Conservation (phyloP, 1,284 basidiomycete species). For the Leccinum brunneo-olivaceum region DNA sequence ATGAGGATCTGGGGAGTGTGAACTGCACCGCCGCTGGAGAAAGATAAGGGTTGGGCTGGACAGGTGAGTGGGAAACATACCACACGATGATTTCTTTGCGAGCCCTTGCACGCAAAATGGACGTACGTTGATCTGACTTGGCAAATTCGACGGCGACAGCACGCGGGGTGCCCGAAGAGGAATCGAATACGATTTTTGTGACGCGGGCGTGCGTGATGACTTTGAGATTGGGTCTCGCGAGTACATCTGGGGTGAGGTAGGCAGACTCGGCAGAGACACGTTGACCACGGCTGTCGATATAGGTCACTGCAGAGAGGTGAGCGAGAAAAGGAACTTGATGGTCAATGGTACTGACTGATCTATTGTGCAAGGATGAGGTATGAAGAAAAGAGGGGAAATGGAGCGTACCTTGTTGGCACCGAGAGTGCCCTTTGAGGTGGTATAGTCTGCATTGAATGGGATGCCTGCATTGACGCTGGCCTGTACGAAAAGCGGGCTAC, state of each 20-base stretch:
- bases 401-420: slow-evolving; percentile 25
- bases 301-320: slow-evolving; percentile 46
- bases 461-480: slow-evolving; percentile 26
- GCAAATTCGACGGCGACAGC: slow-evolving; percentile 60
- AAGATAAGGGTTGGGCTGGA: background rate
- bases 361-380: slow-evolving; percentile 10
- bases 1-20: slow-evolving; percentile 67
- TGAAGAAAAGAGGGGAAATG: background rate
- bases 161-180: slow-evolving; percentile 33
- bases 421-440: slow-evolving; percentile 26
- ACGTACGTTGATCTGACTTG: slow-evolving; percentile 9
- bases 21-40: slow-evolving; percentile 51
- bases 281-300: slow-evolving; percentile 41
- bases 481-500: slow-evolving; percentile 21
- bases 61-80: slow-evolving; percentile 29
- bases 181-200: slow-evolving; percentile 55
- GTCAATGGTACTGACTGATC: slow-evolving; percentile 31
- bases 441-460: slow-evolving; percentile 29
- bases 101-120: slow-evolving; percentile 39
- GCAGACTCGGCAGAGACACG: slow-evolving; percentile 59
- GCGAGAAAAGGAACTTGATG: background rate
- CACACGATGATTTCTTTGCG: slow-evolving; percentile 58
- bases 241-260: slow-evolving; percentile 57
- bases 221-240: slow-evolving; percentile 55
- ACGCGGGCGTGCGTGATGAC: slow-evolving; percentile 49